These are phyloP conservation scores for Hansenula lynferdii DNA, from an alignment of 1,139 yeast genomes.

Conservation along the genomic window DNA sequence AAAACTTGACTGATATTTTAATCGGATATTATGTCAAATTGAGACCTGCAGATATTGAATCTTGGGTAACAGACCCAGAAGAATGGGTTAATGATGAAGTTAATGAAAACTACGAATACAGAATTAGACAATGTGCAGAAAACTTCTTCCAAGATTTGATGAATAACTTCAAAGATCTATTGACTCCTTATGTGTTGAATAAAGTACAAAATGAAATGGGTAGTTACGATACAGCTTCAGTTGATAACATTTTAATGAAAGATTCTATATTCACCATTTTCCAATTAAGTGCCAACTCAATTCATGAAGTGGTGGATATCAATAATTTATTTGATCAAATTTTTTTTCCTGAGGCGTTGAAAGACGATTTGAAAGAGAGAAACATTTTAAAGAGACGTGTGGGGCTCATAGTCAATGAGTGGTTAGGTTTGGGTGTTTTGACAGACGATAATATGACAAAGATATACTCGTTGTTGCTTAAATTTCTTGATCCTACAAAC, in stretches of 20 bases:
- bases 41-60: conserved; percentile 69
- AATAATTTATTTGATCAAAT: conserved; percentile 52
- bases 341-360: conserved; percentile 63
- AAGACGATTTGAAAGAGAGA: conserved; percentile 39
- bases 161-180: conserved; percentile 54
- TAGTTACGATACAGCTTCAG: conserved; percentile 32
- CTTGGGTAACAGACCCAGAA: conserved; percentile 85
- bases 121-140: conserved; percentile 85
- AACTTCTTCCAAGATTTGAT: conserved; percentile 76
- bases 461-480: conserved; percentile 48
- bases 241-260: conserved; percentile 54
- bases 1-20: conserved; percentile 57
- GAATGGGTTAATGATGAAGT: conserved; percentile 87
- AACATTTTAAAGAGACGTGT: conserved; percentile 74
- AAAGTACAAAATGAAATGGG: conserved; percentile 53
- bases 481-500: conserved; percentile 38
- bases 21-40: conserved; percentile 70
- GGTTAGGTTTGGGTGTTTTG: conserved; percentile 64
- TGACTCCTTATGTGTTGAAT: conserved; percentile 56
- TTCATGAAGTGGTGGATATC: conserved; percentile 61
- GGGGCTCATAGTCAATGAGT: conserved; percentile 71
- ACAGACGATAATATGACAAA: conserved; percentile 51
- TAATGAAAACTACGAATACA: conserved; percentile 76
- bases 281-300: conserved; percentile 67
- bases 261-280: conserved; percentile 82